Conservation (phyloP, 2,329 filamentous ascomycete species). For the Calonectria naviculata region DNA sequence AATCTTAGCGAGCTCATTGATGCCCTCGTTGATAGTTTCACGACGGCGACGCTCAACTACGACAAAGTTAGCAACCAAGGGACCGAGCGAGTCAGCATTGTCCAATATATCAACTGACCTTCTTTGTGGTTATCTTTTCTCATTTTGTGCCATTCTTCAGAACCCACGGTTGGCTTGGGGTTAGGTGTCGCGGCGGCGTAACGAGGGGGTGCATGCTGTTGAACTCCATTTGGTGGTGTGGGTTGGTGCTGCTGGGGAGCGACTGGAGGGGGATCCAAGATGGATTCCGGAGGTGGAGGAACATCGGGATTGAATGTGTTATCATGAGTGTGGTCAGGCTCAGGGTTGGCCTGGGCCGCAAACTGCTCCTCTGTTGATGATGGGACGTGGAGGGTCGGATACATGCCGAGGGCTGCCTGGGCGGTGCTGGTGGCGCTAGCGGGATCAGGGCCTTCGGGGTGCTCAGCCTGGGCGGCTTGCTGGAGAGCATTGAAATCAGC, state of each 20-base stretch:
- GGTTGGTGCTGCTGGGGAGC: constrained; percentile 43
- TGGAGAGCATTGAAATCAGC: constrained; percentile 68
- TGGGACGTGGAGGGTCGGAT: constrained; percentile 69
- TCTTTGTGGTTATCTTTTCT: constrained; percentile 99
- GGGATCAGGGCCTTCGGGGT: constrained; percentile 60
- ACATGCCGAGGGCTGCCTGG: constrained; percentile 69
- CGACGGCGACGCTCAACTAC: constrained; percentile 94
- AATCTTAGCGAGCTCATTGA: constrained; percentile 97
- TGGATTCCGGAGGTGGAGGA: constrained; percentile 43
- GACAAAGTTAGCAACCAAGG: constrained; percentile 36
- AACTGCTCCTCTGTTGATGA: constrained; percentile 70
- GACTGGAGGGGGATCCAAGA: constrained; percentile 42
- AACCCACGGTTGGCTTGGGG: constrained; percentile 89
- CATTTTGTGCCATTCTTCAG: constrained; percentile 97
- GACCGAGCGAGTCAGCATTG: not conserved
- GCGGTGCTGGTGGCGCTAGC: constrained; percentile 69
- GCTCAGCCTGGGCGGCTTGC: constrained; percentile 61
- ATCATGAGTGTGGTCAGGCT: constrained; percentile 48
- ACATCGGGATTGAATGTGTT: constrained; percentile 46
- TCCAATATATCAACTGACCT: constrained; percentile 67
- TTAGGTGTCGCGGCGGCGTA: constrained; percentile 53
- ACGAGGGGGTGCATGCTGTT: constrained; percentile 42
- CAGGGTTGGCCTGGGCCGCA: constrained; percentile 60
- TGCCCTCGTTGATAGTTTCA: constrained; percentile 98
- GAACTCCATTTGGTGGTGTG: constrained; percentile 54